Conservation (phyloP, 2,329 filamentous ascomycete genomes). For the Paraphoma sp. region DNA sequence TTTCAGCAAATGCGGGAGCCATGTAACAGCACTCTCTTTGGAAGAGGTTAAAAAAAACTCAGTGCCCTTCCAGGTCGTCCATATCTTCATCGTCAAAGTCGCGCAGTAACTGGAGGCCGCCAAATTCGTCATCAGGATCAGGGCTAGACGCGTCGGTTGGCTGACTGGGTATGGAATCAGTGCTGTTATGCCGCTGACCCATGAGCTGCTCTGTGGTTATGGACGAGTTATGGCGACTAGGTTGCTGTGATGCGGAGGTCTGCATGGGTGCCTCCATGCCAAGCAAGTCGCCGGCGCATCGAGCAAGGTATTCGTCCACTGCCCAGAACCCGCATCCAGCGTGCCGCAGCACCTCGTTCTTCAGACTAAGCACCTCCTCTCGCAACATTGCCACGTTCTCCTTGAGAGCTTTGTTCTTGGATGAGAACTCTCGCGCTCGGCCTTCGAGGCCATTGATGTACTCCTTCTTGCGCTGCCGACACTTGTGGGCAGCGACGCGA, state of each 20-base stretch:
- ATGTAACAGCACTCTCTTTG: too few relatives aligned
- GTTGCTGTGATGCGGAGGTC: constrained; percentile 6
- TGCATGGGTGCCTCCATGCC: constrained; percentile 28
- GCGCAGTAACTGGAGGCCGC: constrained; percentile 42
- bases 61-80: constrained; percentile 8
- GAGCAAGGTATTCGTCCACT: constrained; percentile 46
- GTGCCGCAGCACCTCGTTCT: constrained; percentile 46
- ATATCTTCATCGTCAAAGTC: constrained; percentile 38
- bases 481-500: constrained; percentile 75
- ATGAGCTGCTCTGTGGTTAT: constrained; percentile 7
- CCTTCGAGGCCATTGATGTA: constrained; percentile 60
- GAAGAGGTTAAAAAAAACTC: too few relatives aligned
- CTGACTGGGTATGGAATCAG: constrained; percentile 18
- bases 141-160: constrained; percentile 15
- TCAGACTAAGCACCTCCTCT: constrained; percentile 45
- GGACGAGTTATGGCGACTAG: constrained; percentile 10
- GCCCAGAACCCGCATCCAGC: constrained; percentile 47
- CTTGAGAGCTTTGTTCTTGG: constrained; percentile 44
- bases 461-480: constrained; percentile 72
- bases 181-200: constrained; percentile 17
- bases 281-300: constrained; percentile 44
- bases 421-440: constrained; percentile 48
- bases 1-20: too few relatives aligned
- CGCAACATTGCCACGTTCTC: constrained; percentile 42
- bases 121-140: constrained; percentile 26